Percentiles rank a stretch among this genome's conserved stretches.
These are phyloP conservation scores for Claviceps capensis DNA, from an alignment of 2,329 filamentous ascomycete species.

Conservation along the genomic window DNA sequence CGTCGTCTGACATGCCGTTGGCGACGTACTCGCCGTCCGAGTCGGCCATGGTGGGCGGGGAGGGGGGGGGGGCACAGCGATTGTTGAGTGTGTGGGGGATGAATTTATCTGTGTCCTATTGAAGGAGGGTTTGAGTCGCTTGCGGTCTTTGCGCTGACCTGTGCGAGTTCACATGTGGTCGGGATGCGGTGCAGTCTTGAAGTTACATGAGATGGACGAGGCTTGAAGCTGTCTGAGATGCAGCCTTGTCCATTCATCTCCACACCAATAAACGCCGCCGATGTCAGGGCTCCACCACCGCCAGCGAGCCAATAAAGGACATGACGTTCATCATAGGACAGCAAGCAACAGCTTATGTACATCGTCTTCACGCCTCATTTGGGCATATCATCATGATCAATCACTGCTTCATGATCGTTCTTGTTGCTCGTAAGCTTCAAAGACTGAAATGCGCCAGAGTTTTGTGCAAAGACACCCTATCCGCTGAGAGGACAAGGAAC, in stretches of 20 bases:
- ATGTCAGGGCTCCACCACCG: too few species aligned
- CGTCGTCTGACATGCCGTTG: constrained; percentile 51
- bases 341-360: too few species aligned
- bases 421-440: constrained; percentile 23
- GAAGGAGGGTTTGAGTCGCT: not conserved
- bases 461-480: constrained; percentile 20
- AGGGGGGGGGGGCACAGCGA: not conserved
- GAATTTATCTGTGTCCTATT: not conserved
- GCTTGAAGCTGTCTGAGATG: not conserved
- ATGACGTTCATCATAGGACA: too few species aligned
- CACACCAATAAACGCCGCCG: not conserved
- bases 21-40: constrained; percentile 58
- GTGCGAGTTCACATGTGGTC: not conserved
- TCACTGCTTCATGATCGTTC: constrained; percentile 9
- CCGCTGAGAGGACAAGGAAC: constrained; percentile 6
- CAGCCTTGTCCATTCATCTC: constrained; percentile 1
- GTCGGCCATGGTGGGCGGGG: constrained; percentile 43
- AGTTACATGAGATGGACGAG: not conserved
- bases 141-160: not conserved
- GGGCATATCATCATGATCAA: too few species aligned
- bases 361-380: too few species aligned
- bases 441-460: constrained; percentile 17
- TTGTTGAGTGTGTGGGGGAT: not conserved
- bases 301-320: too few species aligned
- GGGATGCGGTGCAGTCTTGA: not conserved